Percentiles rank a stretch among this genome's conserved stretches.
These are phyloP conservation scores for Choiromyces venosus DNA, from an alignment of 495 filamentous ascomycete genomes.

Conservation along the genomic window DNA sequence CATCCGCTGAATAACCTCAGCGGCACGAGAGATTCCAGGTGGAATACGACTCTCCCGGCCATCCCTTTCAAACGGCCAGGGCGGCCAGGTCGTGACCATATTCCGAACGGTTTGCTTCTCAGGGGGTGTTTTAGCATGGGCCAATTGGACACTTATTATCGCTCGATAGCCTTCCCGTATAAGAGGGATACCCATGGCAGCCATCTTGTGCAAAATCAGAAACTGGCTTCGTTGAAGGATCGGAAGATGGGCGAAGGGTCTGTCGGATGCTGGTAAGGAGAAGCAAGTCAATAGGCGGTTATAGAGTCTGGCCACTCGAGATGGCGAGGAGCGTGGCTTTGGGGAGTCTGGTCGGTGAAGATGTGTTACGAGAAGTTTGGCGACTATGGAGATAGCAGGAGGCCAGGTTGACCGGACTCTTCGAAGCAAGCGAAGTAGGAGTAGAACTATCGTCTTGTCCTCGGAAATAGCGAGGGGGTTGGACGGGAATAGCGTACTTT, in stretches of 20 bases:
- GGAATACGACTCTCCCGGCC: conserved; percentile 32
- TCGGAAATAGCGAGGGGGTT: conserved; percentile 42
- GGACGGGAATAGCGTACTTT: conserved; percentile 42
- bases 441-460: conserved; percentile 42
- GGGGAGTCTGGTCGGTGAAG: conserved; percentile 6
- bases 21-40: conserved; percentile 53
- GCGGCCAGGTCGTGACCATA: conserved; percentile 63
- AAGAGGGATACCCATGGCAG: conserved; percentile 51
- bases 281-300: conserved; percentile 56
- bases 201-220: conserved; percentile 58
- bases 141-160: conserved; percentile 56
- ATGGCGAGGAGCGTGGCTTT: not conserved
- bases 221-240: conserved; percentile 61
- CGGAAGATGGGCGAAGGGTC: conserved; percentile 49
- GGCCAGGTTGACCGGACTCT: conserved; percentile 58
- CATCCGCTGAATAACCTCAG: conserved; percentile 55
- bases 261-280: conserved; percentile 49
- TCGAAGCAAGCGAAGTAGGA: conserved; percentile 54
- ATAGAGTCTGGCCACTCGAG: conserved; percentile 31
- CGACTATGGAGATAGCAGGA: conserved; percentile 40
- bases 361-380: conserved; percentile 19
- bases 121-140: conserved; percentile 55
- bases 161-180: conserved; percentile 60
- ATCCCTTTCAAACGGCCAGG: conserved; percentile 62
- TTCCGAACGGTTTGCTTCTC: conserved; percentile 55